A percentile compares a stretch with the other conserved stretches of the same genome.
Conservation (phyloP, 441 rosid genomes). For the Pelargonium myrrhifolium region DNA sequence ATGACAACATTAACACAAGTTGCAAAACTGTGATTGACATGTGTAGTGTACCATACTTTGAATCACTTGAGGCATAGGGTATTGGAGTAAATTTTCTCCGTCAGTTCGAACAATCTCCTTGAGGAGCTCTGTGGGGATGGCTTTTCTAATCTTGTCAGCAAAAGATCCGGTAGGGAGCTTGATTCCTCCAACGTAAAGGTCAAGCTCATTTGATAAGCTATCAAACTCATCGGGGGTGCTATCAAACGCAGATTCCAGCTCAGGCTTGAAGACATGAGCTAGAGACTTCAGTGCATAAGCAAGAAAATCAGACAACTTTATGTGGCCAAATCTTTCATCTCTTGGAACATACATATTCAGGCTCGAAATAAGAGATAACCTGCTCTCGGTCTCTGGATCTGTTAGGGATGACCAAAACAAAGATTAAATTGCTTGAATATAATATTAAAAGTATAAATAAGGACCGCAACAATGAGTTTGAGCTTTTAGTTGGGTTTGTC, state of each 20-base stretch:
- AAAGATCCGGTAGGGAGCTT: conserved; percentile 20
- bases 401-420: neutral
- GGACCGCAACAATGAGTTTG: neutral
- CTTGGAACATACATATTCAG: conserved; percentile 48
- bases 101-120: conserved; percentile 53
- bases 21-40: neutral
- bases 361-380: conserved; percentile 26
- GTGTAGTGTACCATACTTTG: conserved; percentile 33
- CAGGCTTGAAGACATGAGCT: conserved; percentile 32
- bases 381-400: conserved; percentile 32
- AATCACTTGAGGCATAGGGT: conserved; percentile 62
- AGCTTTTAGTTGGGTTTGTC: too few relatives aligned
- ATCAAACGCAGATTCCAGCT: conserved; percentile 30
- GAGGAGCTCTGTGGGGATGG: conserved; percentile 56
- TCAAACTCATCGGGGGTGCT: conserved; percentile 39
- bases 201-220: conserved; percentile 35
- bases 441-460: too few relatives aligned
- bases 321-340: conserved; percentile 48
- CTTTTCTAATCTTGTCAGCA: conserved; percentile 30
- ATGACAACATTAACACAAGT: neutral
- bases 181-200: conserved; percentile 36
- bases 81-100: conserved; percentile 41
- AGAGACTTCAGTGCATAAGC: conserved; percentile 34
- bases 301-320: conserved; percentile 38
- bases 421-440: too few relatives aligned